Evolutionary conservation across 2,329 filamentous ascomycete species (phyloP).

Genomic region (Samsoniella hepiali): DNA sequence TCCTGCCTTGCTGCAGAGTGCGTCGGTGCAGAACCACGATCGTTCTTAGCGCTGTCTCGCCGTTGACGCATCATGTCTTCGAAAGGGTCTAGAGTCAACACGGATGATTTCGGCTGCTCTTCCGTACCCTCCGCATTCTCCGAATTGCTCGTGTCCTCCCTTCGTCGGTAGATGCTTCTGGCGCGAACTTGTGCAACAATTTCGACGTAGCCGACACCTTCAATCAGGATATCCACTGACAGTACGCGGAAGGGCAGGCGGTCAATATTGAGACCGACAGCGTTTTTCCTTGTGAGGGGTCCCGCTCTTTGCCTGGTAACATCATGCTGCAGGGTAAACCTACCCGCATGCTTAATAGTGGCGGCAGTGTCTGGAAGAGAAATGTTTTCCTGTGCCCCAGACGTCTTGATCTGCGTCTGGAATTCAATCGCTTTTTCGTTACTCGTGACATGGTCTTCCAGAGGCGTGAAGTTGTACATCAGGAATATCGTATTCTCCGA

Average conservation of each 20-base stretch:
- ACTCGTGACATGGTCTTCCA: conserved; percentile 71
- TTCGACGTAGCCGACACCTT: conserved; percentile 93
- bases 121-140: conserved; percentile 15
- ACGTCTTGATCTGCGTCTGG: conserved; percentile 60
- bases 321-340: conserved; percentile 72
- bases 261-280: conserved; percentile 61
- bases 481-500: conserved; percentile 62
- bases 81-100: conserved; percentile 24
- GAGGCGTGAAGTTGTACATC: conserved; percentile 80
- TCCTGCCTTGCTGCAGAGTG: conserved; percentile 4
- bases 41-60: conserved; percentile 21
- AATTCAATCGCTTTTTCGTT: conserved; percentile 77
- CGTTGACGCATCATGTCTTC: conserved; percentile 27
- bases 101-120: conserved; percentile 9
- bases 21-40: not conserved
- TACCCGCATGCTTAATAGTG: conserved; percentile 67
- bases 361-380: conserved; percentile 54
- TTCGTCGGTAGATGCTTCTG: conserved; percentile 39
- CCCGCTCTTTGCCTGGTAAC: conserved; percentile 78
- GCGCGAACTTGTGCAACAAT: conserved; percentile 75
- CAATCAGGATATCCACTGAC: conserved; percentile 79
- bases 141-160: conserved; percentile 19
- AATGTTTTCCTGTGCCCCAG: conserved; percentile 60
- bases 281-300: conserved; percentile 62
- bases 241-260: conserved; percentile 76